A percentile compares a stretch with the other conserved stretches of the same genome.
phyloP scores from a whole-genome alignment of 768 basidiomycete genomes.

The Tricholoma sp. region DNA sequence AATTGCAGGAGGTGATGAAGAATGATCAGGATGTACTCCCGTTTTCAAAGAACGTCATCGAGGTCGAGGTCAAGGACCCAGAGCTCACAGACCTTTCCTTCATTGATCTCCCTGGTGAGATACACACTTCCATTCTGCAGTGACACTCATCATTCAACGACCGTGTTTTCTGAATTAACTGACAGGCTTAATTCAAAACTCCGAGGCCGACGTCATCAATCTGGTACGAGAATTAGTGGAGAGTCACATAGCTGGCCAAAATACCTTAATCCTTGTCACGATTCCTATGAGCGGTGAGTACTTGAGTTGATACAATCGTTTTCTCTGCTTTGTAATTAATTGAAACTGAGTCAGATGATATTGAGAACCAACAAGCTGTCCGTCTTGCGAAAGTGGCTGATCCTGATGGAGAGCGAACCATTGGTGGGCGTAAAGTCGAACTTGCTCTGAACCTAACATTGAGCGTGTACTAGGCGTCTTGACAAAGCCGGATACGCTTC shows the following conservation, averaged over 20 bases:
- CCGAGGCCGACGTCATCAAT: constrained; percentile 34
- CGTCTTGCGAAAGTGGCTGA: constrained; percentile 43
- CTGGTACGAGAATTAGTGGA: constrained; percentile 46
- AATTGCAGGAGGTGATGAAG: constrained; percentile 12
- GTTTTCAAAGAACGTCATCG: constrained; percentile 39
- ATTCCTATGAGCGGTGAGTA: constrained; percentile 47
- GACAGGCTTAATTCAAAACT: constrained; percentile 47
- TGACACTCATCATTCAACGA: not conserved
- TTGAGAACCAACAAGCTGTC: constrained; percentile 53
- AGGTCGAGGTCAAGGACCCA: constrained; percentile 27
- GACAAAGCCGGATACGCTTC: constrained; percentile 50
- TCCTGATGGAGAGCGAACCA: constrained; percentile 42
- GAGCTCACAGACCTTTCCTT: constrained; percentile 32
- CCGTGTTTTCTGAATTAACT: not conserved
- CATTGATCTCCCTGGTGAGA: constrained; percentile 34
- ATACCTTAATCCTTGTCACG: constrained; percentile 50
- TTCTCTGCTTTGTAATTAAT: no score
- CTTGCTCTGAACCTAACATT: not conserved
- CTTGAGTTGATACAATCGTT: no score
- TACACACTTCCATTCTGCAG: not conserved
- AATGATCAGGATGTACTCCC: constrained; percentile 3
- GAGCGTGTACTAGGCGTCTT: constrained; percentile 37
- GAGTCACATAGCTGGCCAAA: constrained; percentile 24
- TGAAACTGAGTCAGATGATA: constrained; percentile 39
- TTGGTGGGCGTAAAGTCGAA: constrained; percentile 29